phyloP scores from a whole-genome alignment of 1,284 basidiomycete genomes.

The Pisolithus thermaeus region DNA sequence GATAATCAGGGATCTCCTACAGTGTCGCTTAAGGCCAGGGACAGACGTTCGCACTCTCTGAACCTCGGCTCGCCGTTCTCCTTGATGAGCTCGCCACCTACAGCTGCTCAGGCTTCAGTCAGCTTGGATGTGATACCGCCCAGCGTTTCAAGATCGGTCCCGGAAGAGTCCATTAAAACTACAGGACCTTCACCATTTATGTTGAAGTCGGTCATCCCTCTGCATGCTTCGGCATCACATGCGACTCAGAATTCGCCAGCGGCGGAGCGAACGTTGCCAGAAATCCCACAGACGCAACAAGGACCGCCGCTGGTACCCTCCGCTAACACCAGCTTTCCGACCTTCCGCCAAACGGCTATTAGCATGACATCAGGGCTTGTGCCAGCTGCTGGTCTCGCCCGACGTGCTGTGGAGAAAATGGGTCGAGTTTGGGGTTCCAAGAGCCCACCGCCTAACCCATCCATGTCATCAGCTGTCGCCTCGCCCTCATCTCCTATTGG shows the following conservation, averaged over 20 bases:
- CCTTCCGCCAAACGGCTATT: slow-evolving; percentile 58
- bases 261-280: slow-evolving; percentile 27
- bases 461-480: slow-evolving; percentile 34
- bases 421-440: slow-evolving; percentile 56
- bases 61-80: slow-evolving; percentile 36
- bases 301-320: slow-evolving; percentile 18
- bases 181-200: neutral
- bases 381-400: slow-evolving; percentile 67
- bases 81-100: slow-evolving; percentile 24
- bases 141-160: slow-evolving; percentile 24
- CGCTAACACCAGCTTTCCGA: slow-evolving; percentile 17
- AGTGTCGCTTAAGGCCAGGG: slow-evolving; percentile 34
- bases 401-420: slow-evolving; percentile 70
- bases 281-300: slow-evolving; percentile 26
- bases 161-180: slow-evolving; percentile 15
- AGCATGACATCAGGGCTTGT: slow-evolving; percentile 62
- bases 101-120: slow-evolving; percentile 24
- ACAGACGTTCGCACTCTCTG: slow-evolving; percentile 60
- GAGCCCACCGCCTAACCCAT: slow-evolving; percentile 37
- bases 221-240: slow-evolving; percentile 11
- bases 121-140: slow-evolving; percentile 28
- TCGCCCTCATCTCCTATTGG: slow-evolving; percentile 25
- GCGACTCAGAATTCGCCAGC: slow-evolving; percentile 8
- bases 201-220: slow-evolving; percentile 15
- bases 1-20: slow-evolving; percentile 22